Base-by-base conservation (phyloP, 371 early-diverging fungal species). In the Synchytrium microbalum region DNA sequence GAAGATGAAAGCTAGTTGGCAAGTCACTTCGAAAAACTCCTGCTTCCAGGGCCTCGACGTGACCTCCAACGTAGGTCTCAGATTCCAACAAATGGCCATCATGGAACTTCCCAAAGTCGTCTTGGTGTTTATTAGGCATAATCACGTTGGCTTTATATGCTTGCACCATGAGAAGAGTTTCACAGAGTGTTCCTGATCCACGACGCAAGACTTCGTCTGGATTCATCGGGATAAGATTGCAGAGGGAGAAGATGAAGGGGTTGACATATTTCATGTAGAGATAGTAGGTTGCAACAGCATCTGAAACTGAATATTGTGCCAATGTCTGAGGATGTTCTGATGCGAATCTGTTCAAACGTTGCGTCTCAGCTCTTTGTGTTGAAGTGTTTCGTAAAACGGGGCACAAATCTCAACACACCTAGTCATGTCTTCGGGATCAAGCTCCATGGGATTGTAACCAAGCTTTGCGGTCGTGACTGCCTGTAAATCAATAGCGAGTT, bases 351-450 rank as follows among this genome's bases (percentile, higher is more conserved):
- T 25, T 8, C 24, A 13, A n/a, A n/a, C n/a, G n/a, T n/a, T n/a
- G n/a, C n/a, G n/a, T n/a, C n/a, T n/a, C n/a, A n/a, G n/a, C n/a
- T n/a, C n/a, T n/a, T n/a, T n/a, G 30, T 70, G 24, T 8, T 31
- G 0, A 71, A 66, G 8, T 26, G 29, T 26, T 56, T 10, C 56
- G 3, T 29, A 29, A 2, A 28, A n/a, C n/a, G n/a, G n/a, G 27
- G 68, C 0, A 8, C 16, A 24, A 57, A 25, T 16, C 30, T 56
- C 56, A 56, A 26, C 29, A 56, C 32, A 80, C 75, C 84, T 80
- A 14, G 95, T 93, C 99, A 99, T 99, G 66, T 94, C 93, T 76
- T 99, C 99, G 0, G 99, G 99, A 71, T 99, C 99, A 32, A 99
- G 78, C 75, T 99, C 99, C 80, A 93, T 89, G 0, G 99, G 99